A percentile compares a stretch with the other conserved stretches of the same genome.
These are phyloP conservation scores for Coelastrella sp. DNA, from an alignment of 139 green algal species.

Conservation along the genomic window DNA sequence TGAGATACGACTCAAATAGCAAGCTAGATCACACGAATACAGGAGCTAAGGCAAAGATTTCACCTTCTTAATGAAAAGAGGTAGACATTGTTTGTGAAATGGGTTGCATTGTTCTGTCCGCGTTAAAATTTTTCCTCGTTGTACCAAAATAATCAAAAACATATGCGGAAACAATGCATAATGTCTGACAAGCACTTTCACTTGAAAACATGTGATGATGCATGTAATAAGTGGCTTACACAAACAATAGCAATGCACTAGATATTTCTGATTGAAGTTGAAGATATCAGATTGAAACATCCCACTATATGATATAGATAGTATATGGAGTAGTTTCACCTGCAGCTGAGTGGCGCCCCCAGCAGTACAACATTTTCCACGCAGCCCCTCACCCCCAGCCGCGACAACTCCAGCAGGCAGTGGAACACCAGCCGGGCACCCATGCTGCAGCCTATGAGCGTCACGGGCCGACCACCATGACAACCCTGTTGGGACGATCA, in stretches of 20 bases:
- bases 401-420: slow-evolving; percentile 82
- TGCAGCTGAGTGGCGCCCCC: slow-evolving; percentile 73
- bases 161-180: background rate
- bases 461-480: slow-evolving; percentile 77
- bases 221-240: background rate
- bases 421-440: slow-evolving; percentile 81
- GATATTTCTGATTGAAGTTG: background rate
- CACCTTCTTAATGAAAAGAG: too few relatives aligned
- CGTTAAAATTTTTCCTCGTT: too few relatives aligned
- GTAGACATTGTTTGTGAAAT: too few relatives aligned
- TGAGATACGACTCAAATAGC: too few relatives aligned
- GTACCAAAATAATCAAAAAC: too few relatives aligned
- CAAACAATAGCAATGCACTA: background rate
- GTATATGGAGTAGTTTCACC: slow-evolving; percentile 6
- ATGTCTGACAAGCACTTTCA: background rate
- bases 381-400: slow-evolving; percentile 57
- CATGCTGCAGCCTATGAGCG: slow-evolving; percentile 69
- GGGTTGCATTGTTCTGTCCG: too few relatives aligned
- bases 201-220: background rate
- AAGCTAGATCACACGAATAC: too few relatives aligned
- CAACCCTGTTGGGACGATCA: slow-evolving; percentile 39
- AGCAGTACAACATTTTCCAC: slow-evolving; percentile 85
- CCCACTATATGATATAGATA: background rate
- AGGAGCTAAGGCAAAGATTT: too few relatives aligned
- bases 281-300: background rate